These are phyloP conservation scores for Candida peoriensis DNA, from an alignment of 805 yeast genomes.

Conservation along the genomic window DNA sequence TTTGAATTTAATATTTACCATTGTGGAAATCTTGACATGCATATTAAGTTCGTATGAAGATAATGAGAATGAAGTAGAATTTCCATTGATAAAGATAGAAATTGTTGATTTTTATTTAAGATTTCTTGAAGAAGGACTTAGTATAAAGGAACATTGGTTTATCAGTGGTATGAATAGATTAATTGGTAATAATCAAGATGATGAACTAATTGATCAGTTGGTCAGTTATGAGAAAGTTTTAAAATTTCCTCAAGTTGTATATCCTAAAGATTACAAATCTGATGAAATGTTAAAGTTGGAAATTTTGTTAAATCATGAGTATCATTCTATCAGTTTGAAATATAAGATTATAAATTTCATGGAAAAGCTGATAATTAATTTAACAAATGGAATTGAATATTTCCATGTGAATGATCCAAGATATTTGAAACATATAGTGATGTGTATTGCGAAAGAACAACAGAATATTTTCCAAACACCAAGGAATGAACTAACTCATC, in stretches of 20 bases:
- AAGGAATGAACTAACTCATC: constrained; percentile 18
- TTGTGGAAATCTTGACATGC: constrained; percentile 47
- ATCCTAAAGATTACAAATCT: constrained; percentile 6
- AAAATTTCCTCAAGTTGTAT: constrained; percentile 12
- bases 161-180: constrained; percentile 50
- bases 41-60: constrained; percentile 28
- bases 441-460: constrained; percentile 28
- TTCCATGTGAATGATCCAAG: constrained; percentile 18
- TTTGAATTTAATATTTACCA: constrained; percentile 43
- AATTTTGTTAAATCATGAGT: constrained; percentile 35
- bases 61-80: constrained; percentile 9
- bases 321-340: constrained; percentile 38
- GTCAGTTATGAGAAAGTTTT: constrained; percentile 27
- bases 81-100: constrained; percentile 9
- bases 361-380: constrained; percentile 33
- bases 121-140: constrained; percentile 37
- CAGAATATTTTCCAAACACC: constrained; percentile 25
- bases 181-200: constrained; percentile 46
- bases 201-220: constrained; percentile 35
- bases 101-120: constrained; percentile 29
- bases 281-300: constrained; percentile 8
- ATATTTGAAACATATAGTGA: constrained; percentile 18
- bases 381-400: constrained; percentile 18
- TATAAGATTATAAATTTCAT: constrained; percentile 42
- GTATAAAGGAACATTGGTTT: constrained; percentile 35